Evolutionary conservation across 2,329 filamentous ascomycete genomes (phyloP), one percentile per base, ranked within the genome.

Genomic region (Alternaria arborescens): DNA sequence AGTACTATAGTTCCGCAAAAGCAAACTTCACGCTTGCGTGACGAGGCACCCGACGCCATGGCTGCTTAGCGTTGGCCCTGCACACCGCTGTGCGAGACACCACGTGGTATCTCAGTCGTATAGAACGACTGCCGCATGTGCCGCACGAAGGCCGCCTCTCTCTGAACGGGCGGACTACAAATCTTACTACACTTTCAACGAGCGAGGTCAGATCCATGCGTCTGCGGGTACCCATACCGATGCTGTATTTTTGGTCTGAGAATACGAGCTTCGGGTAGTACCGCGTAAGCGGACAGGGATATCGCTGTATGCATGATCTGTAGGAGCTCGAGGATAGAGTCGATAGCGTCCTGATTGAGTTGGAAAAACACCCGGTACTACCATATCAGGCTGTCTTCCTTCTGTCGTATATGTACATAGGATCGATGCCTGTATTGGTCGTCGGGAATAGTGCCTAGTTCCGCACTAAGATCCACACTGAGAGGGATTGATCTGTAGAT

Each of bases 201-300:
- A 22, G 52, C 28, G 12, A n/a, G 22, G 52, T 20, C 30, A 18
- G 3, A 6, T 18, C 24, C 8, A 47, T 12, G 41, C 20, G 40
- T 22, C 40, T 41, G 40, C 38, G 38, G 18, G 8, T 40, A 20
- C 44, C 30, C 52, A 16, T 40, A 32, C 16, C 52, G 30, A 48
- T 34, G 26, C 36, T 22, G 34, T 50, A 50, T 16, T 34, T 40
- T n/a, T n/a, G 26, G n/a, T 12, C 14, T 18, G 26, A 43, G 18
- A 10, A 56, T 20, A 47, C 44, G 43, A 56, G 8, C 5, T 42
- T 50, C 44, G 53, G 44, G 53, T 50, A 44, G 53, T 41, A 55
- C 53, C 43, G 53, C 53, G 16, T 28, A 50, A 18, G 18, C 20
- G 16, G 44, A 40, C 54, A 56, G 28, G 54, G 54, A 42, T 40